These are phyloP conservation scores for Sporisorium sorghi DNA, from an alignment of 1,284 basidiomycete species.

Conservation along the genomic window DNA sequence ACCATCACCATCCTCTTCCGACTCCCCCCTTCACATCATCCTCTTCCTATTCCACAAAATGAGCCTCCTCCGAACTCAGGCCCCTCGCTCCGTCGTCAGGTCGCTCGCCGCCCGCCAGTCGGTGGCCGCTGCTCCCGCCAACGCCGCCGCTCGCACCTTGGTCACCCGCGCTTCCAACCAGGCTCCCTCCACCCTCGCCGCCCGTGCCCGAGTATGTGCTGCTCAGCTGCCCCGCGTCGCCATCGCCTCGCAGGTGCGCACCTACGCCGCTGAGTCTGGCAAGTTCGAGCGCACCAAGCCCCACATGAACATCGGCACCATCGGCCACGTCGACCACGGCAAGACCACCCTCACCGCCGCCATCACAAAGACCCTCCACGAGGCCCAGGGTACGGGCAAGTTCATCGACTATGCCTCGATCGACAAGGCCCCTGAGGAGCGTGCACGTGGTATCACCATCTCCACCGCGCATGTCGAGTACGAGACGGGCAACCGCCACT, in stretches of 20 bases:
- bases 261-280: slow-evolving; percentile 75
- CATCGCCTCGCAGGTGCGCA: slow-evolving; percentile 61
- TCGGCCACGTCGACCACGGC: slow-evolving; percentile 71
- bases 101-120: slow-evolving; percentile 39
- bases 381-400: slow-evolving; percentile 80
- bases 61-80: slow-evolving; percentile 55
- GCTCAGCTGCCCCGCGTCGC: slow-evolving; percentile 41
- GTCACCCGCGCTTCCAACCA: slow-evolving; percentile 37
- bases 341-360: slow-evolving; percentile 96
- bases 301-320: slow-evolving; percentile 80
- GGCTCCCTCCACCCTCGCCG: slow-evolving; percentile 36
- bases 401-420: slow-evolving; percentile 98
- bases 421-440: slow-evolving; percentile 99
- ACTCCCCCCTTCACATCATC: slow-evolving; percentile 24
- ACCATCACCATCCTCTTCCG: slow-evolving; percentile 19
- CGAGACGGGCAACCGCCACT: slow-evolving; percentile 88
- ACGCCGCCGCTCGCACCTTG: slow-evolving; percentile 38
- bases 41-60: slow-evolving; percentile 32
- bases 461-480: slow-evolving; percentile 91
- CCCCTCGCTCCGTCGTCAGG: slow-evolving; percentile 45
- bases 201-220: slow-evolving; percentile 41
- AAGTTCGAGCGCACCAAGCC: slow-evolving; percentile 88
- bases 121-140: slow-evolving; percentile 35
- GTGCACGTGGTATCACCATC: slow-evolving; percentile 99
- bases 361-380: slow-evolving; percentile 93